A percentile compares a stretch with the other conserved stretches of the same genome.
Evolutionary conservation across 2,329 filamentous ascomycete species (phyloP).

Genomic region (Tricladium varicosporioides): DNA sequence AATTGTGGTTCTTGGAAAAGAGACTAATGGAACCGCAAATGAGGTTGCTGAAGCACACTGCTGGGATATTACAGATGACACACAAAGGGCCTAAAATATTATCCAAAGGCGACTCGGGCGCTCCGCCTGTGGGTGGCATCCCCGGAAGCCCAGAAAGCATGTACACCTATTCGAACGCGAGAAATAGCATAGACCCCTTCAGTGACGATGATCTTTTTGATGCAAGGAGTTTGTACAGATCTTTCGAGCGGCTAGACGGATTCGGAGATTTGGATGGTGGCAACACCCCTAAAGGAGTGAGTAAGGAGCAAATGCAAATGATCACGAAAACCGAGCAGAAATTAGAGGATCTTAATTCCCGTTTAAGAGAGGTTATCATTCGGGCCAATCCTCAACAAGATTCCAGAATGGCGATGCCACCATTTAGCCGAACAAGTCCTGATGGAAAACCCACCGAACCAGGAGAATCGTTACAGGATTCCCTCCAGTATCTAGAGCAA

Average conservation of each 20-base stretch:
- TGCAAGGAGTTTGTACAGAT: slow-evolving; percentile 70
- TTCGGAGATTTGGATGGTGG: slow-evolving; percentile 28
- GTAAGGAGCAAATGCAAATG: slow-evolving; percentile 42
- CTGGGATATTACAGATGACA: slow-evolving; percentile 86
- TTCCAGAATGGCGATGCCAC: slow-evolving; percentile 21
- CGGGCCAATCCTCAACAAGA: slow-evolving; percentile 52
- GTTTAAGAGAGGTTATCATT: slow-evolving; percentile 65
- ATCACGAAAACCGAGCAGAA: slow-evolving; percentile 63
- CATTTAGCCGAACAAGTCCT: slow-evolving; percentile 41
- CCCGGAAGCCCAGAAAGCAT: slow-evolving; percentile 77
- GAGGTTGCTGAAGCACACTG: slow-evolving; percentile 82
- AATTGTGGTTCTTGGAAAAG: slow-evolving; percentile 78
- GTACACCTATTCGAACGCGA: slow-evolving; percentile 63
- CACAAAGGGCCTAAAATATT: slow-evolving; percentile 66
- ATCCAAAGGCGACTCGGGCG: slow-evolving; percentile 40
- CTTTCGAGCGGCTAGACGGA: slow-evolving; percentile 63
- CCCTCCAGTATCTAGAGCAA: slow-evolving; percentile 71
- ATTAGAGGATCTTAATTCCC: slow-evolving; percentile 65
- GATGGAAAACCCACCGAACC: slow-evolving; percentile 40
- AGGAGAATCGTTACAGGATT: slow-evolving; percentile 48
- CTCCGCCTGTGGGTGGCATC: slow-evolving; percentile 47
- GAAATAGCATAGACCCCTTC: slow-evolving; percentile 54
- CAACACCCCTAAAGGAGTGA: slow-evolving; percentile 10
- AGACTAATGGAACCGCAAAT: slow-evolving; percentile 71
- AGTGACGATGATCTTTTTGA: slow-evolving; percentile 64